Base-by-base conservation (phyloP, 2,329 filamentous ascomycete species). In the Colletotrichum higginsianum region DNA sequence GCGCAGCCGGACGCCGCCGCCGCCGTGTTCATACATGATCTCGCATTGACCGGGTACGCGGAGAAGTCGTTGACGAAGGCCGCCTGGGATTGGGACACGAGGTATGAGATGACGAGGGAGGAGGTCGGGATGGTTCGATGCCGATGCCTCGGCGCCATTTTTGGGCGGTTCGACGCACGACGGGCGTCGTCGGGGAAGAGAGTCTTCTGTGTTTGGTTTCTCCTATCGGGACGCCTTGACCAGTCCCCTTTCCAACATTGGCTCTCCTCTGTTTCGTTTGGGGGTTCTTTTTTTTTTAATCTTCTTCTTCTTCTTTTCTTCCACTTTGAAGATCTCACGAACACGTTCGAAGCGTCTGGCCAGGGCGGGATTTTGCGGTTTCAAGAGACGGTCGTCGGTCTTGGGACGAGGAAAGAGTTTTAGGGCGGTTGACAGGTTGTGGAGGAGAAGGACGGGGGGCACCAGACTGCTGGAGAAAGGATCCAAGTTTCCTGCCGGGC, bases 331-430 rank as follows among this genome's bases (percentile, higher is more conserved):
- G 42, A 21, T 21, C 40, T 61, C 50, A 35, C 35, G 18, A 55
- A 18, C 58, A 30, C 50, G 44, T 64, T 57, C 44, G 38, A 35
- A 50, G 21, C 38, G 21, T 58, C 35, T 26, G 61, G 13, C 18
- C 47, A 7, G 42, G 46, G 53, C 30, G 53, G 46, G 4, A 56
- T 53, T 21, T 21, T 46, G 65, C 15, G 42, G 65, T 47, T 56
- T 64, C 65, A 12, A 60, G 35, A 66, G 42, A 30, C 58, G n/a
- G 53, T 49, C 58, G 23, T 49, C 58, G 23, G 42, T 47, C 55
- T 58, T 50, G 60, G 69, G 65, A 69, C 53, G 65, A 46, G 60
- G 56, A 68, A 35, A 69, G 58, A 72, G 65, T 72, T 69, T 72
- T 69, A 60, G 69, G 57, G 44, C 8, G 30, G 30, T 35, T 35